Evolutionary conservation across 805 yeast species (phyloP).

Genomic region (Monosporozyma servazzii): DNA sequence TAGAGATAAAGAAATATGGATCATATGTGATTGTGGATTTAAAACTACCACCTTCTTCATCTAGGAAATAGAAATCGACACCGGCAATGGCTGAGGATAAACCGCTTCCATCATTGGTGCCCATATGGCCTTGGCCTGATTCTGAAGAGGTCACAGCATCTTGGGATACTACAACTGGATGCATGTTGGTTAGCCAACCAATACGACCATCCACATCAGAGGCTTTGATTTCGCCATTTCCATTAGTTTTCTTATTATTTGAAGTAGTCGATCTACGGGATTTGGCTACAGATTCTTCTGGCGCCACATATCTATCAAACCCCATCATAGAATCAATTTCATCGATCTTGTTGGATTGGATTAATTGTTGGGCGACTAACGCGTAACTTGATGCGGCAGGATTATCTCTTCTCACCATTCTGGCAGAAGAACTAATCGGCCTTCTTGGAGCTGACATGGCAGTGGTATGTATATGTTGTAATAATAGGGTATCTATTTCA

Average conservation of each 20-base stretch:
- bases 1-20: constrained; percentile 75
- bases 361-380: constrained; percentile 31
- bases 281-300: constrained; percentile 13
- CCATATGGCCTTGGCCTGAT: constrained; percentile 7
- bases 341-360: constrained; percentile 54
- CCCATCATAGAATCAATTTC: constrained; percentile 78
- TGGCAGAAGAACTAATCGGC: constrained; percentile 35
- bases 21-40: constrained; percentile 75
- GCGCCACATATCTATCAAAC: constrained; percentile 72
- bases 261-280: neutral
- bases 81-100: constrained; percentile 55
- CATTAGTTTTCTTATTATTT: neutral
- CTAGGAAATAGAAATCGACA: constrained; percentile 88
- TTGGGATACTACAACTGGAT: constrained; percentile 63
- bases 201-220: constrained; percentile 22
- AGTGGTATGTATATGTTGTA: neutral
- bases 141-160: constrained; percentile 20
- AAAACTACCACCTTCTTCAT: constrained; percentile 94
- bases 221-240: constrained; percentile 10
- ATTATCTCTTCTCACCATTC: constrained; percentile 42
- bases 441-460: constrained; percentile 1
- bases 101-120: constrained; percentile 1
- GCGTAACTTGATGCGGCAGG: constrained; percentile 19
- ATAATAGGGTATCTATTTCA: neutral
- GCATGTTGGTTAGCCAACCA: constrained; percentile 96